Percentiles rank a stretch among this genome's conserved stretches.
Conservation (phyloP, 768 basidiomycete genomes). For the Exidia glandulosa region DNA sequence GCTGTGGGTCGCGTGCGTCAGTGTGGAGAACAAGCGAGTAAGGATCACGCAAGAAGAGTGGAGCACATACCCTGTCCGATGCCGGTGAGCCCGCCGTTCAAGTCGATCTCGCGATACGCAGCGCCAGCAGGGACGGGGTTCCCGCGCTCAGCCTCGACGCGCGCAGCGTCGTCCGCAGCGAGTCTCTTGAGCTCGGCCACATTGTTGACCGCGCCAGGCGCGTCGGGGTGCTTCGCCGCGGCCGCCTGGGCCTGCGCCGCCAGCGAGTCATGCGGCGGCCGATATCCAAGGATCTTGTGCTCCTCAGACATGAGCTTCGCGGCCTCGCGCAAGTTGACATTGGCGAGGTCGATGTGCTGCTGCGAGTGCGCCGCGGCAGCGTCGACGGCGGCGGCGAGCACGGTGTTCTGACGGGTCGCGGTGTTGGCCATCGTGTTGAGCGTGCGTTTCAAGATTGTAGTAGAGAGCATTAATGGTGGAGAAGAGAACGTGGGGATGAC, state of each 20-base stretch:
- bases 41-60: not conserved
- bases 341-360: slow-evolving; percentile 8
- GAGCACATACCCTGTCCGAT: not conserved
- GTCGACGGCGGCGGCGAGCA: not conserved
- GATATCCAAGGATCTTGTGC: slow-evolving; percentile 15
- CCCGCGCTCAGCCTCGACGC: not conserved
- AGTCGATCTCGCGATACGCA: not conserved
- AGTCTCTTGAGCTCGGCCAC: not conserved
- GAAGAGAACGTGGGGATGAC: too few relatives aligned
- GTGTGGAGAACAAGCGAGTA: not conserved
- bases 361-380: not conserved
- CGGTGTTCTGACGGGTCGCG: not conserved
- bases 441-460: not conserved
- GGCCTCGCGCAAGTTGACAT: slow-evolving; percentile 12
- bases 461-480: not conserved
- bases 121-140: not conserved
- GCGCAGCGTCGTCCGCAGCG: not conserved
- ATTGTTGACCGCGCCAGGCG: not conserved
- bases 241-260: slow-evolving; percentile 17
- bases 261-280: slow-evolving; percentile 17
- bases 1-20: not conserved
- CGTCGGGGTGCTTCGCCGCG: not conserved
- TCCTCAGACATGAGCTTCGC: slow-evolving; percentile 15
- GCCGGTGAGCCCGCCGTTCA: not conserved
- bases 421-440: not conserved